Conservation (phyloP, 2,329 filamentous ascomycete genomes). For the Hymenotorrendiella dingleyae region DNA sequence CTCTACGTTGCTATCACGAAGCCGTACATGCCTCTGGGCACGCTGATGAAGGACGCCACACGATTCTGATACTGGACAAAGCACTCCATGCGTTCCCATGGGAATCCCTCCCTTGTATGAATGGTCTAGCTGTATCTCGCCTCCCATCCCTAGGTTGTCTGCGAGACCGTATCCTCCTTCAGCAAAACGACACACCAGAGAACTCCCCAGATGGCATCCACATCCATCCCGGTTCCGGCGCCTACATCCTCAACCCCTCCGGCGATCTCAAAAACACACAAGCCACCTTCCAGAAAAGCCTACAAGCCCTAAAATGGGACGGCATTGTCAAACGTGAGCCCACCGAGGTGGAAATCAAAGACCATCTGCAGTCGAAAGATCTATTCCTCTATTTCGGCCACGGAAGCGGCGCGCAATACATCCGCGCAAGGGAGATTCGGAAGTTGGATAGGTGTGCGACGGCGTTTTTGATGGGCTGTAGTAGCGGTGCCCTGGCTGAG, state of each 20-base stretch:
- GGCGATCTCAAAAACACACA: constrained; percentile 79
- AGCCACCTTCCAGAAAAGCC: constrained; percentile 60
- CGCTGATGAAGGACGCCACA: constrained; percentile 52
- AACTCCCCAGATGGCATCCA: constrained; percentile 42
- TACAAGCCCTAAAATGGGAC: constrained; percentile 65
- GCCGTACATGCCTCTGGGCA: constrained; percentile 32
- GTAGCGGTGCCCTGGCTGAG: constrained; percentile 73
- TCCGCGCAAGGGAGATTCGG: constrained; percentile 76
- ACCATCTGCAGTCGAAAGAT: constrained; percentile 58
- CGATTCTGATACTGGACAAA: constrained; percentile 87
- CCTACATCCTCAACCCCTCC: constrained; percentile 85
- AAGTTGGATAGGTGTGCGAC: constrained; percentile 72
- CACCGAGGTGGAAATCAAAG: constrained; percentile 70
- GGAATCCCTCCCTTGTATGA: constrained; percentile 88
- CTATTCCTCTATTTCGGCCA: constrained; percentile 93
- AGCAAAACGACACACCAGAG: constrained; percentile 12
- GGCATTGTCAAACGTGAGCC: constrained; percentile 64
- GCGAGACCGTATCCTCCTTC: constrained; percentile 60
- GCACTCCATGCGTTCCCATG: constrained; percentile 86
- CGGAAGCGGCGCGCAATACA: constrained; percentile 90
- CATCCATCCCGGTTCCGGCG: constrained; percentile 50
- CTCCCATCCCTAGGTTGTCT: constrained; percentile 83
- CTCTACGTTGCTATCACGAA: constrained; percentile 70
- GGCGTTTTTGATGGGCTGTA: constrained; percentile 90
- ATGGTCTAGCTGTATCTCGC: constrained; percentile 72